Evolutionary conservation across 805 yeast species (phyloP), one percentile per base, ranked within the genome.

Genomic region (Cyberlindnera meyerae): DNA sequence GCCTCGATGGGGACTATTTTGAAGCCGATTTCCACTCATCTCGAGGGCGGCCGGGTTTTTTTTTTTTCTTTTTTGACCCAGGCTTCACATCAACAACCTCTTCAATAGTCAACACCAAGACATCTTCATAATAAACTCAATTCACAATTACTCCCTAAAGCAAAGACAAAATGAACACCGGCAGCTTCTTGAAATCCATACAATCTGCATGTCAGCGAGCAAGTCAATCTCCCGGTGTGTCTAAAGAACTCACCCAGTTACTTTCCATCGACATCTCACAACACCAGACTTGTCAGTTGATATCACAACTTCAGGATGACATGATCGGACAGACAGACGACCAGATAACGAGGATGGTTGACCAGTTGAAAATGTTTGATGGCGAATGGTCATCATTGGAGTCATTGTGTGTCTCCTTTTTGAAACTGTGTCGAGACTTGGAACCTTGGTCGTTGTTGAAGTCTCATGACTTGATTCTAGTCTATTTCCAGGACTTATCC

Each of bases 391-490:
- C 59, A 1, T 68, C 76, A 0, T 73, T 77, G 45, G 71, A 68
- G 33, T 60, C 59, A 8, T 48, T 72, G 9, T 52, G 75, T 0
- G 49, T 54, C 1, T 59, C 67, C 14, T 78, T 71, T 46, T 48
- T 78, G 11, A 49, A 55, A 22, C 60, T 69, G 22, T 58, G 70
- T 18, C 60, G 73, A 36, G 76, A 75, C 47, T 44, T 78, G 31
- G 70, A 77, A 45, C 79, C 83, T 0, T 66, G 74, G 73, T 76
- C 82, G 1, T 39, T 64, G 2, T 49, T 75, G 5, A 68, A 67
- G 25, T 73, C 80, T 1, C 75, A 75, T 42, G 84, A 78, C 52
- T 55, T 76, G 29, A 63, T 73, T 43, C 63, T 76, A 7, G 52
- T 55, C 12, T 75, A 61, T 42, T 56, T 70, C 32, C 72, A 69